Base-by-base conservation (phyloP, 441 rosid genomes). In the Dalechampia spathulata region DNA sequence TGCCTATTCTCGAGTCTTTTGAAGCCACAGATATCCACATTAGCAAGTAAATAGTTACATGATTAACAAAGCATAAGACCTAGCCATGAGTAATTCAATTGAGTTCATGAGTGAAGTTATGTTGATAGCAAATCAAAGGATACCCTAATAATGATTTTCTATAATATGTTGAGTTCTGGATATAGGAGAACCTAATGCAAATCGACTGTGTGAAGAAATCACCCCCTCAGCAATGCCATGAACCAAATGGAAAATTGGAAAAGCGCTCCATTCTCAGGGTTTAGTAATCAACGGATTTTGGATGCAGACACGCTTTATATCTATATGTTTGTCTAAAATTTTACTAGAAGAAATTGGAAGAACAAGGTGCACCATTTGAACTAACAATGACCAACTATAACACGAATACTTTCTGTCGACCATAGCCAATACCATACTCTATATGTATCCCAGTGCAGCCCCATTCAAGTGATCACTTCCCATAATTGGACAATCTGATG, bases 361-460 rank as follows among this genome's bases (percentile, higher is more conserved):
- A 17, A 12, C 19, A 46, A 26, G 41, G 15, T 14, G 23, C 19
- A 63, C 23, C 10, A 5, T 15, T 55, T 6, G 25, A 16, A 52
- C 17, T 20, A 53, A 44, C 22, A 47, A 17, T 36, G 15, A 38
- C 46, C 39, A 6, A 19, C 28, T 19, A 22, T 46, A 46, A 22
- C 16, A 2, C 17, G 45, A 22, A 22, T 22, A 23, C 66, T 41
- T 52, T 7, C 17, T 12, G 20, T 63, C 34, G 15, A 47, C 22
- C 16, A 36, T 59, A 44, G 38, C 20, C 58, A 49, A 4, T 25
- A 49, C 27, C 39, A 39, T 22, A 49, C 21, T 40, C 60, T 79
- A 81, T 41, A 77, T 40, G 63, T 71, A 84, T 45, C 81, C 82
- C 15, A 79, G 68, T 14, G 63, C 60, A 41, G 72, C 75, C 32